Evolutionary conservation across 495 filamentous ascomycete species (phyloP), one percentile per base, ranked within the genome.

Genomic region (Parachaetomium inaequale): DNA sequence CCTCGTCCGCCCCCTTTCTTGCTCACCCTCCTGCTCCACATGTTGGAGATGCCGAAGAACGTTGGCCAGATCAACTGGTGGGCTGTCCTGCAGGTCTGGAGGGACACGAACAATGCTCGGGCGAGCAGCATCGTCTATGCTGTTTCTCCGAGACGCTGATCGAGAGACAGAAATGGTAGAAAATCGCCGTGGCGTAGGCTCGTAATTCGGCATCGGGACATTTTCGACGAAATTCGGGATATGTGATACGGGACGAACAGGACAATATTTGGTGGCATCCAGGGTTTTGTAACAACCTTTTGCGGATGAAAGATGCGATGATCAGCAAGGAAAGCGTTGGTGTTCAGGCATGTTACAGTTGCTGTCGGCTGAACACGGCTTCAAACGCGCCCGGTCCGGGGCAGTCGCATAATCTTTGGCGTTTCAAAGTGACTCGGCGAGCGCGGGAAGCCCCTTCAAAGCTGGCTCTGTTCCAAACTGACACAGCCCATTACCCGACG

Each of bases 141-240:
- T 70, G 50, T 63, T 70, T 38, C 65, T 61, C 26, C 68, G 55
- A 7, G 68, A 70, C 10, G 62, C 43, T 8, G 59, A 49, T 0
- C 40, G 62, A 7, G 68, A 59, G 0, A 65, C 68, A 2, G 65
- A 59, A 12, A 67, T 25, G 15, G 65, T 52, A 14, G 68, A 70
- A 31, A 67, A 70, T 0, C 68, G 68, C 17, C 60, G 43, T 1
- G 68, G 68, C 1, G 62, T 67, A 14, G 68, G 68, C 50, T 70
- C 65, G 54, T 70, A 70, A 51, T 60, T 67, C 17, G 68, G 68
- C 68, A 70, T 70, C 25, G 47, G 12, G n/a, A 4, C 45, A 4
- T 40, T 1, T 4, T 40, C 2, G 14, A 12, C 17, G 36, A 17
- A 5, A 5, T 40, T 40, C 10, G 36, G 14, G 8, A 15, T 40